These are phyloP conservation scores for Pestalotiopsis sp. DNA, from an alignment of 2,329 filamentous ascomycete species.

Conservation along the genomic window DNA sequence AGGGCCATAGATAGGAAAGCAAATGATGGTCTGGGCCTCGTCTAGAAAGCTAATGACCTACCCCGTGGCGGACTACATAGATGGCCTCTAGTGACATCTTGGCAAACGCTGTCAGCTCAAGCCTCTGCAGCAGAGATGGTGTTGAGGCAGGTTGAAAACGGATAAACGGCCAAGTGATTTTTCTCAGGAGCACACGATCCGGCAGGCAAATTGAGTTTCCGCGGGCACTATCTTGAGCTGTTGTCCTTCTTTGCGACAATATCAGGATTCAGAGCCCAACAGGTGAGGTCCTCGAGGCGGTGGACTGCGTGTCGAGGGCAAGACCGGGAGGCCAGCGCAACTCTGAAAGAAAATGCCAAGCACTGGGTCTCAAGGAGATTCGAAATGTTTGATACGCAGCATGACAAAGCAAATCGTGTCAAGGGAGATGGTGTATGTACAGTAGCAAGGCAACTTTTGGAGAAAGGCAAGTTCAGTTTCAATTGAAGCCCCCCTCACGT, in stretches of 20 bases:
- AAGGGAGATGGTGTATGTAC: background rate
- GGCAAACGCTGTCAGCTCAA: background rate
- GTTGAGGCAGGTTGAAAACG: background rate
- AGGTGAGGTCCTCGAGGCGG: too few relatives aligned
- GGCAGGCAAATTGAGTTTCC: background rate
- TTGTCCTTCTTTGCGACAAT: background rate
- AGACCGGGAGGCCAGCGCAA: background rate
- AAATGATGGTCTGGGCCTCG: background rate
- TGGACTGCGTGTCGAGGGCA: background rate
- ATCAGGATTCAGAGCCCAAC: background rate
- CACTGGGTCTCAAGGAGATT: background rate
- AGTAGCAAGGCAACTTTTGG: background rate
- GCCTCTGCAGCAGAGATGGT: background rate
- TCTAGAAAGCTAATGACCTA: constrained; percentile 43
- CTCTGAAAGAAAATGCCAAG: background rate
- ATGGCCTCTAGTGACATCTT: constrained; percentile 70
- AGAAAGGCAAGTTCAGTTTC: background rate
- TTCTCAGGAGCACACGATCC: background rate
- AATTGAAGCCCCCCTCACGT: background rate
- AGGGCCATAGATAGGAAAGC: background rate
- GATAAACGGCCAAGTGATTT: too few relatives aligned
- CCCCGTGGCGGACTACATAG: constrained; percentile 75
- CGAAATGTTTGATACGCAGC: background rate
- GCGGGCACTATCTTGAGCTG: background rate
- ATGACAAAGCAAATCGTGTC: background rate